Conservation (phyloP, 108 stramenopile species). For the Asterionellopsis glacialis region DNA sequence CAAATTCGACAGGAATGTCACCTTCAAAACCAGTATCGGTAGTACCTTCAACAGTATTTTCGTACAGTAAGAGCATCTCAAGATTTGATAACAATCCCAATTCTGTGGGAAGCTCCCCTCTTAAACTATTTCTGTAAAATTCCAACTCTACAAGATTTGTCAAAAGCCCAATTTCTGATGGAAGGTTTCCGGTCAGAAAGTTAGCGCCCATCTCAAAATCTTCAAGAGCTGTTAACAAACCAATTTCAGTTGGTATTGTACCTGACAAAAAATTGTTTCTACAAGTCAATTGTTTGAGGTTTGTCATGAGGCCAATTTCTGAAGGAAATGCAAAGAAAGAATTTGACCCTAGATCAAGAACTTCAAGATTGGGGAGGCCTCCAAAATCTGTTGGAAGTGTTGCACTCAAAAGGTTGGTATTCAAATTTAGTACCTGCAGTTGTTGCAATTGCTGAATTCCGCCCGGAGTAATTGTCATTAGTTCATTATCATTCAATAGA, state of each 20-base stretch:
- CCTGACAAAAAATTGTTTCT: slow-evolving; percentile 22
- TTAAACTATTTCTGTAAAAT: slow-evolving; percentile 26
- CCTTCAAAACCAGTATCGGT: too few species aligned
- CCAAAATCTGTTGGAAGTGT: slow-evolving; percentile 29
- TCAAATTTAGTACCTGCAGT: slow-evolving; percentile 34
- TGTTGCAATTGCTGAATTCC: slow-evolving; percentile 6
- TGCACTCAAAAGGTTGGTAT: slow-evolving; percentile 43
- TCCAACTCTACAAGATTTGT: slow-evolving; percentile 23
- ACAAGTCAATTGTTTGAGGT: slow-evolving; percentile 8
- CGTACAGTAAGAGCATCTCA: slow-evolving; percentile 21
- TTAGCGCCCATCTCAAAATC: slow-evolving; percentile 15
- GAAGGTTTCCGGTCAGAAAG: slow-evolving; percentile 15
- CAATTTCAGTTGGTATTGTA: slow-evolving; percentile 25
- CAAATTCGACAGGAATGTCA: slow-evolving; percentile 11
- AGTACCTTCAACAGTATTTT: slow-evolving; percentile 22
- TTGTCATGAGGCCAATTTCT: slow-evolving; percentile 17
- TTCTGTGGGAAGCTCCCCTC: not conserved
- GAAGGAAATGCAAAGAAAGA: slow-evolving; percentile 22
- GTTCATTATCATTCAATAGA: slow-evolving; percentile 8
- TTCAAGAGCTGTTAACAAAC: slow-evolving; percentile 14
- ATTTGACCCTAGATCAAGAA: slow-evolving; percentile 13
- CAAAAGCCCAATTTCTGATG: slow-evolving; percentile 7
- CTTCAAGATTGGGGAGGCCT: slow-evolving; percentile 2
- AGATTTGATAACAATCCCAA: slow-evolving; percentile 29
- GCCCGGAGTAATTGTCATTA: not conserved